These are phyloP conservation scores for Leptoxyphium fumago DNA, from an alignment of 2,329 filamentous ascomycete genomes.

Conservation along the genomic window DNA sequence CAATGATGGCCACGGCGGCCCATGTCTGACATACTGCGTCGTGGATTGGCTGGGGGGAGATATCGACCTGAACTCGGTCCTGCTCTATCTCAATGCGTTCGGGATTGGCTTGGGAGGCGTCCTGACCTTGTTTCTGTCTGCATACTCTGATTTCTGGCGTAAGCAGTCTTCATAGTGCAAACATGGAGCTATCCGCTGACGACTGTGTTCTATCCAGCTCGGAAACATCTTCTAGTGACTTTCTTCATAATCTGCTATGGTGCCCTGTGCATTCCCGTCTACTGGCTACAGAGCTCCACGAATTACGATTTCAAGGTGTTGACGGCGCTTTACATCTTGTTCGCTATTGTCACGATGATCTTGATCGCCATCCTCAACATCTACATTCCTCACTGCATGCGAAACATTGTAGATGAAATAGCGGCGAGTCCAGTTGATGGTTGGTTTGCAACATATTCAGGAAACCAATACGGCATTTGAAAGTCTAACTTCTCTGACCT, in stretches of 20 bases:
- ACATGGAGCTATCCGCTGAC: background rate
- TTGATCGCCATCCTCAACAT: slow-evolving; percentile 4
- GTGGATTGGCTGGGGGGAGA: slow-evolving; percentile 3
- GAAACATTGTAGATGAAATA: background rate
- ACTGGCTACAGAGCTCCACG: slow-evolving; percentile 4
- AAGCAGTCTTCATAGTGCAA: background rate
- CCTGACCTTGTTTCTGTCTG: slow-evolving; percentile 4
- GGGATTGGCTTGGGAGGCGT: slow-evolving; percentile 2
- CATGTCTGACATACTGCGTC: slow-evolving; percentile 4
- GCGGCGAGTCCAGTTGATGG: background rate
- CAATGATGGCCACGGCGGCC: slow-evolving; percentile 1
- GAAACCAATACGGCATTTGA: no score
- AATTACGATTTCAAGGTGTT: slow-evolving; percentile 3
- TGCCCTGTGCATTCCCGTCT: slow-evolving; percentile 2
- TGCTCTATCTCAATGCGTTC: slow-evolving; percentile 5
- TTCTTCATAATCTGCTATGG: slow-evolving; percentile 3
- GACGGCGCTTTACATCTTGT: slow-evolving; percentile 3
- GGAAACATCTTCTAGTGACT: slow-evolving; percentile 3
- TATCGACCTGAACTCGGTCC: slow-evolving; percentile 4
- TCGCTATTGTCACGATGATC: slow-evolving; percentile 4
- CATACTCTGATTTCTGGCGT: slow-evolving; percentile 6
- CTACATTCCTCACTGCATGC: slow-evolving; percentile 5
- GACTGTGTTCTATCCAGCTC: background rate
- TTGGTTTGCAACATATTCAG: background rate
- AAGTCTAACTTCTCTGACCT: no score